phyloP scores from a whole-genome alignment of 2,329 filamentous ascomycete genomes.

The Domatiomyces globalis region DNA sequence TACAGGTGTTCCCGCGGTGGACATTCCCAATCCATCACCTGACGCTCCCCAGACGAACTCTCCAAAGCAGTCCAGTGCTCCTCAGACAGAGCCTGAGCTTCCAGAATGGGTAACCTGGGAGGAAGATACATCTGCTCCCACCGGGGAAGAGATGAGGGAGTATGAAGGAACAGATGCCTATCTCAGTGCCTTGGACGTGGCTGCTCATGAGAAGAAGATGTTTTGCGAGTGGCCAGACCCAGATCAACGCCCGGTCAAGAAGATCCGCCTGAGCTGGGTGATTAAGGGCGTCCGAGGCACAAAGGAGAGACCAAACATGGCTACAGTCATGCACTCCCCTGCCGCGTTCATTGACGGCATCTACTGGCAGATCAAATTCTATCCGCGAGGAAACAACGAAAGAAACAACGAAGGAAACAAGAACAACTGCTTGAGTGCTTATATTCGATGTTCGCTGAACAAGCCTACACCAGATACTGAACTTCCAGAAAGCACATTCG shows the following conservation, averaged over 20 bases:
- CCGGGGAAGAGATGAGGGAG: constrained; percentile 44
- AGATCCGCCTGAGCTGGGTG: constrained; percentile 44
- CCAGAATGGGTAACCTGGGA: constrained; percentile 40
- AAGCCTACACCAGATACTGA: constrained; percentile 26
- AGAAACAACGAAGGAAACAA: too few relatives aligned
- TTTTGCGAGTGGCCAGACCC: constrained; percentile 44
- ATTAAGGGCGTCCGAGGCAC: constrained; percentile 47
- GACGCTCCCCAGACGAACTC: background rate
- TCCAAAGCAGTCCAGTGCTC: background rate
- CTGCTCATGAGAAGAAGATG: constrained; percentile 36
- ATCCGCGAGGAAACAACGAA: constrained; percentile 48
- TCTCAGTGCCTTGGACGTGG: constrained; percentile 41
- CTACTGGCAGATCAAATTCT: constrained; percentile 54
- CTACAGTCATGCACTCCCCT: constrained; percentile 45
- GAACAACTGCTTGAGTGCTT: constrained; percentile 44
- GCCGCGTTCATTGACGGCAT: constrained; percentile 42
- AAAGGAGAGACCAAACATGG: constrained; percentile 44
- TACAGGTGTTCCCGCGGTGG: background rate
- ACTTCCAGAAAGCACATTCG: constrained; percentile 28
- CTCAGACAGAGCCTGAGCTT: constrained; percentile 2
- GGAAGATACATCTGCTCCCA: constrained; percentile 42
- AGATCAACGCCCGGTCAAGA: constrained; percentile 39
- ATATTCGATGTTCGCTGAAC: constrained; percentile 46
- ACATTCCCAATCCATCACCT: background rate
- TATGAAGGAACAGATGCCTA: constrained; percentile 44